These are phyloP conservation scores for Xerocomellus amylosporus DNA, from an alignment of 768 basidiomycete species.

Conservation along the genomic window DNA sequence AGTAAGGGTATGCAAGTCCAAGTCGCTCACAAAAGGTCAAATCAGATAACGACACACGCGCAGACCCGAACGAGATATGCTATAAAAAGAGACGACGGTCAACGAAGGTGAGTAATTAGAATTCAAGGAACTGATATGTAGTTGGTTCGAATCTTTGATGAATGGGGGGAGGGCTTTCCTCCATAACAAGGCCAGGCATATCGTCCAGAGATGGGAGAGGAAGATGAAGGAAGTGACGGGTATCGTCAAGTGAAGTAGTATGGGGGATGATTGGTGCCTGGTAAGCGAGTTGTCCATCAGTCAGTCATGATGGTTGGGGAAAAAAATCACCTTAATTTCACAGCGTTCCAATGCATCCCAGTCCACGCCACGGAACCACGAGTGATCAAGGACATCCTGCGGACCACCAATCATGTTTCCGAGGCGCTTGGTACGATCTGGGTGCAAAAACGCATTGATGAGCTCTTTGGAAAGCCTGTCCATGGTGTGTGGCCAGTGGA, in stretches of 20 bases:
- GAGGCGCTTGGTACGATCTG: conserved; percentile 86
- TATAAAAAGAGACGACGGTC: conserved; percentile 22
- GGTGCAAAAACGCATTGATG: conserved; percentile 84
- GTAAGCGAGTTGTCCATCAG: conserved; percentile 7
- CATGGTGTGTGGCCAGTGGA: conserved; percentile 89
- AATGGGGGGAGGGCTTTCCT: conserved; percentile 56
- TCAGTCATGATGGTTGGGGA: background rate
- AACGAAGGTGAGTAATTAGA: conserved; percentile 40
- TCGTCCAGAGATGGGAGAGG: conserved; percentile 75
- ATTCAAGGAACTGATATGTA: conserved; percentile 73
- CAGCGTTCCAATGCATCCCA: conserved; percentile 85
- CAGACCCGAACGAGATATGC: conserved; percentile 19
- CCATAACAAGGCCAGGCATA: conserved; percentile 71
- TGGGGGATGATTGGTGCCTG: conserved; percentile 88
- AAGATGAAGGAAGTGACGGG: conserved; percentile 79
- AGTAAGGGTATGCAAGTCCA: conserved; percentile 8
- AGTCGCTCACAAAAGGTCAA: background rate
- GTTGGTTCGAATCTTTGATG: conserved; percentile 66
- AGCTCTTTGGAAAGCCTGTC: conserved; percentile 88
- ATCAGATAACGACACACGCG: conserved; percentile 2
- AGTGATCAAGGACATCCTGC: conserved; percentile 85
- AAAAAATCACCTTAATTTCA: conserved; percentile 69
- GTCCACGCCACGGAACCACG: conserved; percentile 95
- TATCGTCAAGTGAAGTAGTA: conserved; percentile 76
- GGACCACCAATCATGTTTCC: conserved; percentile 93